Base-by-base conservation (phyloP, 768 basidiomycete species). In the Imleria badia region DNA sequence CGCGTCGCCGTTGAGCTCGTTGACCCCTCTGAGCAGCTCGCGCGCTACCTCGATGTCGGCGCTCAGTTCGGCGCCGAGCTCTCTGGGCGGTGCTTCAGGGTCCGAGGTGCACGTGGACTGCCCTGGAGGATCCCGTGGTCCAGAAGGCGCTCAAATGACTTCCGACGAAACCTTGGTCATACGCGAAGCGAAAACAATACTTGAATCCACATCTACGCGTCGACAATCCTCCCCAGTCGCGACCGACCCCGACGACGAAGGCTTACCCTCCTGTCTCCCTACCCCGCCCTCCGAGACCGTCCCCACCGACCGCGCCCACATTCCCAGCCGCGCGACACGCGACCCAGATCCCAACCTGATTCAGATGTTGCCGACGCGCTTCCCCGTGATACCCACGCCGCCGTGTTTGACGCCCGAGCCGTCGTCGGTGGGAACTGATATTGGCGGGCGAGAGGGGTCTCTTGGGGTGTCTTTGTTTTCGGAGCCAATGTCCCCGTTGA, bases 321-420 rank as follows among this genome's bases (percentile, higher is more conserved):
- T 26, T 9, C 35, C 17, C 44, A 29, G 20, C 43, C 22, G 13
- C 31, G 30, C n/a, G 44, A 38, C 26, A 29, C 29, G 20, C 30
- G 26, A 45, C 29, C 34, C 11, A 6, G 23, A 45, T 3, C 3
- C 26, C 22, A 22, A 5, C 13, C 3, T 14, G 2, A 20, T n/a
- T n/a, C n/a, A n/a, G n/a, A n/a, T n/a, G n/a, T n/a, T n/a, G n/a
- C n/a, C n/a, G n/a, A n/a, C n/a, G n/a, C n/a, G n/a, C n/a, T n/a
- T 43, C 10, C 43, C 45, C 9, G 43, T 41, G 15, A 55, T 59
- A 22, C 26, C 52, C 5, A 51, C 62, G 3, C 52, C 55, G 6
- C 59, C 41, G 17, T 35, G 12, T 30, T 42, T 26, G 40, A 55
- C 51, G 2, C 41, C 48, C 8, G 41, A 55, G 1, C 36, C n/a